phyloP scores from a whole-genome alignment of 1,139 yeast species.

The Saccharomycopsis phalli region DNA sequence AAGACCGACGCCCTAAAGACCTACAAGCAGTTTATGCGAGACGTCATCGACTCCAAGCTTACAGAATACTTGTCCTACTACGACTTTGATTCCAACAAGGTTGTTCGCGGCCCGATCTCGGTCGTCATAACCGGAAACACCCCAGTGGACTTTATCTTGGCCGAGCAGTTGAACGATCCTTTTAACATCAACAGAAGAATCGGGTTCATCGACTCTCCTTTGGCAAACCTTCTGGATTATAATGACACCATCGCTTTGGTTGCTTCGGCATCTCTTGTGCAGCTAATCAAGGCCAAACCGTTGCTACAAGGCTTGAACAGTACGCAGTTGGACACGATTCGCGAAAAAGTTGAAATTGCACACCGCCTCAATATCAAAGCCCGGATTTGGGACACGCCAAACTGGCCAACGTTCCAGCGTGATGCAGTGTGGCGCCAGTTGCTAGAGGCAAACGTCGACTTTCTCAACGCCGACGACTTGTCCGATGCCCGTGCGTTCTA shows the following conservation, averaged over 20 bases:
- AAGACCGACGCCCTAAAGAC: slow-evolving; percentile 30
- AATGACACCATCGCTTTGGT: slow-evolving; percentile 13
- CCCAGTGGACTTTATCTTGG: slow-evolving; percentile 15
- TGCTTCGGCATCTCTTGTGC: slow-evolving; percentile 21
- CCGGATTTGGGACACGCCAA: slow-evolving; percentile 46
- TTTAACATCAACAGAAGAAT: slow-evolving; percentile 23
- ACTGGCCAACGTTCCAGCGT: slow-evolving; percentile 34
- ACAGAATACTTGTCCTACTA: slow-evolving; percentile 13
- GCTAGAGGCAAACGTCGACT: slow-evolving; percentile 31
- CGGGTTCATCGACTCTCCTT: slow-evolving; percentile 31
- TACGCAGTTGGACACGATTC: slow-evolving; percentile 26
- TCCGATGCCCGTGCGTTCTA: slow-evolving; percentile 22
- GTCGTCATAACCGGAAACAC: slow-evolving; percentile 14
- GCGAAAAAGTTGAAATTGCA: slow-evolving; percentile 27
- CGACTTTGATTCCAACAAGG: slow-evolving; percentile 10
- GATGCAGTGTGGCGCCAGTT: slow-evolving; percentile 35
- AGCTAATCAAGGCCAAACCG: slow-evolving; percentile 3
- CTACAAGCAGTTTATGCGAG: slow-evolving; percentile 9
- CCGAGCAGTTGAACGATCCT: slow-evolving; percentile 9
- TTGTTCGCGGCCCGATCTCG: slow-evolving; percentile 12
- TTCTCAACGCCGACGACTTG: slow-evolving; percentile 39
- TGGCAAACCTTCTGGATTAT: slow-evolving; percentile 18
- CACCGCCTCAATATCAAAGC: slow-evolving; percentile 32
- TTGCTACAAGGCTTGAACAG: slow-evolving; percentile 24
- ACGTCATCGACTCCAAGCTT: slow-evolving; percentile 1